phyloP scores from a whole-genome alignment of 23 red algal species.

The Gracilaria domingensis region DNA sequence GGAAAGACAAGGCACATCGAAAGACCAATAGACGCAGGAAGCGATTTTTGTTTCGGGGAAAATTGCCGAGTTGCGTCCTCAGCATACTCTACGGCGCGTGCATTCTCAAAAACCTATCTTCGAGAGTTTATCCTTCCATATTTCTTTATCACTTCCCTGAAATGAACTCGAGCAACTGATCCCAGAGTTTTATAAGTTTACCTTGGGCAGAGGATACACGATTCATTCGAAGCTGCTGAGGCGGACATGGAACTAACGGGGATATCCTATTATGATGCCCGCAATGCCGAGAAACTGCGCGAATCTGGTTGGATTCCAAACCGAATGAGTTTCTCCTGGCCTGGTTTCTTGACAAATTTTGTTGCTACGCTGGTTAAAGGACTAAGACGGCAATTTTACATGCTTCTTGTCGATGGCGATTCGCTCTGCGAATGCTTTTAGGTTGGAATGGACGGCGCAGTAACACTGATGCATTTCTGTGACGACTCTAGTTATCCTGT shows the following conservation, averaged over 20 bases:
- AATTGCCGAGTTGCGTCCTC: slow-evolving; percentile 17
- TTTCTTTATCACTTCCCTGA: slow-evolving; percentile 92
- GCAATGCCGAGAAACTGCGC: slow-evolving; percentile 91
- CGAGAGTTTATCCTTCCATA: slow-evolving; percentile 90
- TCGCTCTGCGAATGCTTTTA: slow-evolving; percentile 86
- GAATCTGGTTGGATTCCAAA: slow-evolving; percentile 93
- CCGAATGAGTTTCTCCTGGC: slow-evolving; percentile 83
- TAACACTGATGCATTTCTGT: slow-evolving; percentile 93
- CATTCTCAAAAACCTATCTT: slow-evolving; percentile 95
- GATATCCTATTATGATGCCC: slow-evolving; percentile 95
- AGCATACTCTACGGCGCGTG: slow-evolving; percentile 59
- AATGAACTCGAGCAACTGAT: slow-evolving; percentile 75
- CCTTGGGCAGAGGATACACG: slow-evolving; percentile 89
- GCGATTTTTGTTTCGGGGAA: background rate
- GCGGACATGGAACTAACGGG: slow-evolving; percentile 71
- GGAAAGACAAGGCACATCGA: background rate
- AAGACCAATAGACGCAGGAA: background rate
- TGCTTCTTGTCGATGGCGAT: slow-evolving; percentile 89
- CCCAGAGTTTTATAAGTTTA: slow-evolving; percentile 81
- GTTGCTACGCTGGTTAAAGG: slow-evolving; percentile 90
- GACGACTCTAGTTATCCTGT: slow-evolving; percentile 81
- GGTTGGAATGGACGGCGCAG: slow-evolving; percentile 98
- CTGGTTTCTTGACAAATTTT: slow-evolving; percentile 91
- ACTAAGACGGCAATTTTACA: slow-evolving; percentile 60
- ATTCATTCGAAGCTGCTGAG: slow-evolving; percentile 53